phyloP scores from a whole-genome alignment of 2,329 filamentous ascomycete genomes.

The Fusarium mundagurra region DNA sequence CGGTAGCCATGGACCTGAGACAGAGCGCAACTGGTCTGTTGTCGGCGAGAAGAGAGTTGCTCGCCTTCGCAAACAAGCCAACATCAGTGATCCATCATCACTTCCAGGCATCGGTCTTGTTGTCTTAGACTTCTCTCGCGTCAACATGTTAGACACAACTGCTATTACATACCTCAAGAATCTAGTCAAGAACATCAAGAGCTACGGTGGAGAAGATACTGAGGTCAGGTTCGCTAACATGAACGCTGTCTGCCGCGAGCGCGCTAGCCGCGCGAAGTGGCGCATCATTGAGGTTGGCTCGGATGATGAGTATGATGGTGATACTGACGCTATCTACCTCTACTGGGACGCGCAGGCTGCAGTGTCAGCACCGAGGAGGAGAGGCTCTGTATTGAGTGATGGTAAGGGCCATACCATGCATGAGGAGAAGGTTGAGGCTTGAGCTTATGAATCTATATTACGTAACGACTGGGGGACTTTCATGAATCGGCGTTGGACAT shows the following conservation, averaged over 20 bases:
- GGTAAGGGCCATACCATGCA: conserved; percentile 23
- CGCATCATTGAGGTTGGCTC: conserved; percentile 19
- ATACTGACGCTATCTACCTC: conserved; percentile 9
- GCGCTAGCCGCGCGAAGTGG: conserved; percentile 54
- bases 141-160: conserved; percentile 64
- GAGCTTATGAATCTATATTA: neutral
- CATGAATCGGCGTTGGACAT: neutral
- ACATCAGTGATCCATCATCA: conserved; percentile 47
- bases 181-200: conserved; percentile 58
- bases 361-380: conserved; percentile 28
- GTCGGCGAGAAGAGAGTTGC: conserved; percentile 58
- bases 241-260: conserved; percentile 51
- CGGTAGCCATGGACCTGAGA: conserved; percentile 42
- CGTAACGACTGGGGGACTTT: neutral
- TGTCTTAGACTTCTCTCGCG: conserved; percentile 62
- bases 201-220: conserved; percentile 58
- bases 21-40: conserved; percentile 64
- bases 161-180: conserved; percentile 60
- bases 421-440: conserved; percentile 32
- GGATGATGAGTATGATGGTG: conserved; percentile 5
- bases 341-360: conserved; percentile 34
- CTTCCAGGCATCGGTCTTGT: conserved; percentile 55
- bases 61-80: conserved; percentile 54
- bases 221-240: conserved; percentile 61
- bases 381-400: conserved; percentile 17